A percentile compares a stretch with the other conserved stretches of the same genome.
These are phyloP conservation scores for Nakazawaea molendinolei DNA, from an alignment of 805 yeast genomes.

Conservation along the genomic window DNA sequence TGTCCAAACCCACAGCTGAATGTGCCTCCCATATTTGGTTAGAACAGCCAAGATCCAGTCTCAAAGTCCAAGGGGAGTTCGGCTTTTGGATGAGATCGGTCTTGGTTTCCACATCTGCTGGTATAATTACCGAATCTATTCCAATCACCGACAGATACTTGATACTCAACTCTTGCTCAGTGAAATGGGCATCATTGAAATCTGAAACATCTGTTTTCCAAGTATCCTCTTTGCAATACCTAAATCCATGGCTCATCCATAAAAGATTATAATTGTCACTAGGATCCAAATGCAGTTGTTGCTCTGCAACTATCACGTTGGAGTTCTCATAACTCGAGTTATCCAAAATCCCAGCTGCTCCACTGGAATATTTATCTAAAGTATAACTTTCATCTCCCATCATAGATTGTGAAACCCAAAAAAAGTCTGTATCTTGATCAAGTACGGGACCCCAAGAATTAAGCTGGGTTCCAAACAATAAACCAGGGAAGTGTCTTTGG, in stretches of 20 bases:
- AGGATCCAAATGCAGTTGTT: constrained; percentile 54
- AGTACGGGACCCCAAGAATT: constrained; percentile 37
- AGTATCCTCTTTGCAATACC: constrained; percentile 41
- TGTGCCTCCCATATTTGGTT: constrained; percentile 11
- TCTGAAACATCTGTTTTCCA: constrained; percentile 30
- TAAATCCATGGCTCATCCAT: constrained; percentile 73
- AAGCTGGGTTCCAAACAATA: constrained; percentile 34
- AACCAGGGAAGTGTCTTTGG: constrained; percentile 40
- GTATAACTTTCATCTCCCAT: constrained; percentile 48
- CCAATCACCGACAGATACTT: constrained; percentile 33
- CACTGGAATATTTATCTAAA: constrained; percentile 50
- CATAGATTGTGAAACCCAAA: constrained; percentile 62
- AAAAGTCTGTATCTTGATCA: constrained; percentile 74
- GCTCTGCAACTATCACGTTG: constrained; percentile 23
- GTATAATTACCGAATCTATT: constrained; percentile 32
- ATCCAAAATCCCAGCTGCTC: constrained; percentile 40
- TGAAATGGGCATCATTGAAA: constrained; percentile 22
- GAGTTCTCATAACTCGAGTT: constrained; percentile 6
- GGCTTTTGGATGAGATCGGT: constrained; percentile 35
- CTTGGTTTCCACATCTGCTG: constrained; percentile 42
- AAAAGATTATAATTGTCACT: constrained; percentile 40
- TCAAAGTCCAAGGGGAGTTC: constrained; percentile 39
- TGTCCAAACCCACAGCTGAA: constrained; percentile 7
- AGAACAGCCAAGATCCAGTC: constrained; percentile 10
- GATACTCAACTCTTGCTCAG: constrained; percentile 24